These are phyloP conservation scores for Pseudoturritis turrita DNA, from an alignment of 345 rosid species.

Conservation along the genomic window DNA sequence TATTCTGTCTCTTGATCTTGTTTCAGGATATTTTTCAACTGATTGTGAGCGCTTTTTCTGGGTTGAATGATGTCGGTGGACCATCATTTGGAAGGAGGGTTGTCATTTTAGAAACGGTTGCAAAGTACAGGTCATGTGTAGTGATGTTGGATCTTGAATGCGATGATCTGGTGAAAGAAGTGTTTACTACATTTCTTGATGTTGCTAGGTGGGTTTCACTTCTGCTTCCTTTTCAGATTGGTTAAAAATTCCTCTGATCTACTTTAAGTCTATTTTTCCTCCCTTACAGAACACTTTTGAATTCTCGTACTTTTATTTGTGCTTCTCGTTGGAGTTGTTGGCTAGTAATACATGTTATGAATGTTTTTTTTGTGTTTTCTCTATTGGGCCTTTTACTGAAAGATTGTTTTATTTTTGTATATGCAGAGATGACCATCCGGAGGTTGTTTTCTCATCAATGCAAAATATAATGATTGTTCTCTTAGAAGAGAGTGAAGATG, in stretches of 20 bases:
- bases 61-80: slow-evolving; percentile 73
- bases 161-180: slow-evolving; percentile 80
- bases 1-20: slow-evolving; percentile 16
- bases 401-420: neutral
- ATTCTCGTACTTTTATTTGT: neutral
- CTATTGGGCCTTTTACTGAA: neutral
- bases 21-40: slow-evolving; percentile 83
- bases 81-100: slow-evolving; percentile 95
- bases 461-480: slow-evolving; percentile 80
- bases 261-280: neutral
- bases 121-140: slow-evolving; percentile 91
- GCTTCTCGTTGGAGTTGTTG: neutral
- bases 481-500: slow-evolving; percentile 92
- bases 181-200: slow-evolving; percentile 82
- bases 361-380: neutral
- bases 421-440: slow-evolving; percentile 94
- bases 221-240: neutral
- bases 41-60: slow-evolving; percentile 79
- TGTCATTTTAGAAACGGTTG: slow-evolving; percentile 88
- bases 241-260: neutral
- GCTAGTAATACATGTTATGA: neutral
- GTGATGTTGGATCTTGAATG: slow-evolving; percentile 99
- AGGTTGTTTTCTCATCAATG: slow-evolving; percentile 83
- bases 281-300: neutral
- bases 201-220: slow-evolving; percentile 76